These are phyloP conservation scores for Silene conica DNA, from an alignment of 148 eudicot genomes.

Conservation along the genomic window DNA sequence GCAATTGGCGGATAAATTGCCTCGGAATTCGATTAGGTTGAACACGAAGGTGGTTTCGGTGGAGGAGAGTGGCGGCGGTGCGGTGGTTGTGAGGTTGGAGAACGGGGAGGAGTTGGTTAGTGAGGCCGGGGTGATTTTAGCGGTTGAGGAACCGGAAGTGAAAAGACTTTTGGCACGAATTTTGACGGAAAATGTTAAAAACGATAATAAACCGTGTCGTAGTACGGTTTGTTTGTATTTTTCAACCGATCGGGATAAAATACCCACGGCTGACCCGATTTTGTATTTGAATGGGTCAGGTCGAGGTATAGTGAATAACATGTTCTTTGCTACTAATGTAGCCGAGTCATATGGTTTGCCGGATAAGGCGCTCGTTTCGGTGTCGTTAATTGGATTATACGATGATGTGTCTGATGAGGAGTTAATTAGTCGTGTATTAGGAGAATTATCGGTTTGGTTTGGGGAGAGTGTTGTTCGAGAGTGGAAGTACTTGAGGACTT, in stretches of 20 bases:
- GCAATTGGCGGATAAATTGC: slow-evolving; percentile 75
- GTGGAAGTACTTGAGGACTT: slow-evolving; percentile 76
- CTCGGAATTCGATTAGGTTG: slow-evolving; percentile 41
- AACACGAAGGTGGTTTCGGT: slow-evolving; percentile 53
- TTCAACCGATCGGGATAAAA: slow-evolving; percentile 31
- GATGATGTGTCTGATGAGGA: slow-evolving; percentile 51
- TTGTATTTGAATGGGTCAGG: slow-evolving; percentile 83
- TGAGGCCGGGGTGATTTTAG: slow-evolving; percentile 68
- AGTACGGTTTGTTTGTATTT: slow-evolving; percentile 88
- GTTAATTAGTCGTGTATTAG: slow-evolving; percentile 42
- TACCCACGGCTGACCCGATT: slow-evolving; percentile 65
- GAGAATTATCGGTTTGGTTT: slow-evolving; percentile 78
- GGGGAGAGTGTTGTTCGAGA: slow-evolving; percentile 49
- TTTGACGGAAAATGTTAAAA: not conserved
- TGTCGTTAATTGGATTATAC: slow-evolving; percentile 72
- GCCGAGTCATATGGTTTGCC: slow-evolving; percentile 72
- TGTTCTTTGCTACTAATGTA: slow-evolving; percentile 91
- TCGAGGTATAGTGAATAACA: slow-evolving; percentile 81
- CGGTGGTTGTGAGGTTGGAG: slow-evolving; percentile 37
- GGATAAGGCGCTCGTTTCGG: slow-evolving; percentile 68
- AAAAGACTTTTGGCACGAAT: slow-evolving; percentile 60
- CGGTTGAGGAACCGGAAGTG: slow-evolving; percentile 78
- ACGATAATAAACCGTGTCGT: slow-evolving; percentile 33
- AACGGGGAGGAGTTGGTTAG: slow-evolving; percentile 54
- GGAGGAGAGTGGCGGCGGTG: slow-evolving; percentile 16